Base-by-base conservation (phyloP, 441 rosid genomes). In the Populus tomentosa region DNA sequence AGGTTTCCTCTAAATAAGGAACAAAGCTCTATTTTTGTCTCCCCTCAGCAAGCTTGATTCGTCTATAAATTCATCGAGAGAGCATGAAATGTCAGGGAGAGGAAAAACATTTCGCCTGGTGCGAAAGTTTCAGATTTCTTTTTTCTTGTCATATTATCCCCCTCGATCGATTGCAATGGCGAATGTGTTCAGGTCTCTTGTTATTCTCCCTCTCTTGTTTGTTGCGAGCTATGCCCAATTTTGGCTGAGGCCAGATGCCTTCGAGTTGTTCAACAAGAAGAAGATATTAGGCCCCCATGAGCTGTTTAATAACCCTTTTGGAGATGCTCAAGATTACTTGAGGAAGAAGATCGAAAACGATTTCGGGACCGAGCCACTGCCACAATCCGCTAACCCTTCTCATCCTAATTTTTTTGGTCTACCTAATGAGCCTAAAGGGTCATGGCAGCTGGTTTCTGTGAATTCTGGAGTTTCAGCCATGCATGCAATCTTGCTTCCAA, bases 381-480 rank as follows among this genome's bases (percentile, higher is more conserved):
- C 42, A 35, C 3, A 32, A 20, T 30, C 71, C 10, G 42, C 1
- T 16, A 5, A 8, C 3, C 20, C 30, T 63, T 5, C 32, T 13
- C 21, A 6, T 20, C 7, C 74, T 10, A 13, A 3, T 10, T 69
- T 59, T 32, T 24, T 50, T 10, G 13, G 6, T 14, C 36, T 56
- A 0, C 59, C n/a, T 10, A 70, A 69, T 30, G 78, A 77, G 10
- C 66, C 50, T 6, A 74, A 74, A 50, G 77, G 98, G 10, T 21
- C 69, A 13, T 92, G 97, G 97, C 86, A 88, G 80, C 0, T 94
- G 13, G 86, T 85, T 68, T 66, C 82, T 7, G 0, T 70, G 53
- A 89, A 76, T 62, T 86, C 97, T 0, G 98, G 97, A 4, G 93
- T 94, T 32, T 94, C 98, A 0, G 93, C 90, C 3, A 94, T 94